Evolutionary conservation across 1,139 yeast species (phyloP), one percentile per base, ranked within the genome.

Genomic region (Saccharomyces hybrid): DNA sequence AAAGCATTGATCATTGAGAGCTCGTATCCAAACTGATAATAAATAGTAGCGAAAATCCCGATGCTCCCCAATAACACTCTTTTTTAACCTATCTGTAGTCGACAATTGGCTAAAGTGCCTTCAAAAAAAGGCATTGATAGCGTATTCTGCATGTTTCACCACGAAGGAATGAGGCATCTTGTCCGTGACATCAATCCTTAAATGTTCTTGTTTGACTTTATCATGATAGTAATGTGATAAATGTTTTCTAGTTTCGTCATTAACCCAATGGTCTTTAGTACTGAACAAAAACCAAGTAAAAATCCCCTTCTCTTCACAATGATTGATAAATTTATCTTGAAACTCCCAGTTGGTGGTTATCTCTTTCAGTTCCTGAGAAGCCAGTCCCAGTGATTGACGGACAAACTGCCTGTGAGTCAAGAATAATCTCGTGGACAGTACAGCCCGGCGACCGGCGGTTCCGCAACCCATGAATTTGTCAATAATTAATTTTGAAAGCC

Each of bases 231-330:
- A 68, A 13, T 70, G 60, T 38, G 80, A 64, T 11, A 83, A 64
- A 54, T 71, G 71, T 32, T 72, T 73, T 50, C 84, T 70, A 1
- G 86, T 78, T 16, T 64, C 65, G 49, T 77, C 73, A 53, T 76
- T 73, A 4, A 84, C 83, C 88, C 88, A 84, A 63, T 80, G 80
- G 66, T 84, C 89, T 14, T 68, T 61, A 14, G 64, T 66, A 5
- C 85, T 85, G 63, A 81, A 83, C 59, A 77, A 76, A 3, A 74
- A 65, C 85, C 85, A 82, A 25, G 80, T 69, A 46, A 68, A 68
- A 49, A 70, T 67, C 5, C 61, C 63, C 2, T 68, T 66, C 23
- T 44, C n/a, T 42, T 57, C 54, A 71, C 83, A 83, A 59, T 77
- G 78, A 71, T 73, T 76, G 54, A 80, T 75, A 8, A 76, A 64